Evolutionary conservation across 2,329 filamentous ascomycete species (phyloP).

Genomic region (Zymoseptoria passerinii): DNA sequence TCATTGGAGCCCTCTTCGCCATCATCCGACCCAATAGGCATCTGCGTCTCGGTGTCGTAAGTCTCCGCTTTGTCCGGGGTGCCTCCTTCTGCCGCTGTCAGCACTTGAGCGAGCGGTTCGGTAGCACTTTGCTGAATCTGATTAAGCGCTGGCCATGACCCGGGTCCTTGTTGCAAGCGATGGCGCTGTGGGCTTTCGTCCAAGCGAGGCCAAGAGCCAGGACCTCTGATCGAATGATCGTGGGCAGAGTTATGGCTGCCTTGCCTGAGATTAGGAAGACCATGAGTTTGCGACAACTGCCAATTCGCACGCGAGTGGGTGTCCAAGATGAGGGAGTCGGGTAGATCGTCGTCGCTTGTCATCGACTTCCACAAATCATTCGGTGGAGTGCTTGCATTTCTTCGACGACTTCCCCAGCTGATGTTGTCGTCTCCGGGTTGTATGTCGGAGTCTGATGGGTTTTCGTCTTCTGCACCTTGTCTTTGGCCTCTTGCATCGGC

Average conservation of each 20-base stretch:
- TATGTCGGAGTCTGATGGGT: constrained; percentile 24
- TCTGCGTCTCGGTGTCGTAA: constrained; percentile 1
- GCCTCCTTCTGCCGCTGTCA: constrained; percentile 5
- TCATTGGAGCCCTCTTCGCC: constrained; percentile 14
- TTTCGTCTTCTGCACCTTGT: constrained; percentile 29
- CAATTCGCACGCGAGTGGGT: constrained; percentile 11
- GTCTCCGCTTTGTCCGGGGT: constrained; percentile 15
- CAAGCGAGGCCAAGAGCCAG: constrained; percentile 25
- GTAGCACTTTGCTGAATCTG: constrained; percentile 13
- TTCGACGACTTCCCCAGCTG: constrained; percentile 29
- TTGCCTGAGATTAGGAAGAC: constrained; percentile 12
- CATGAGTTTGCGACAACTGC: constrained; percentile 13
- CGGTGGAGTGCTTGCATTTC: constrained; percentile 16
- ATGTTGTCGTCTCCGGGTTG: constrained; percentile 31
- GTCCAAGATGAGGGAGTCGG: constrained; percentile 19
- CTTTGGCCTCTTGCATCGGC: constrained; percentile 28
- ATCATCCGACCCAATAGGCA: constrained; percentile 1
- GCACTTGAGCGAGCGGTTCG: constrained; percentile 17
- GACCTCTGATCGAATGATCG: constrained; percentile 16
- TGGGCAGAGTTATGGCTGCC: constrained; percentile 20
- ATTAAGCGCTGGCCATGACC: constrained; percentile 22
- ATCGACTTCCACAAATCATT: constrained; percentile 29
- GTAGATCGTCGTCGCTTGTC: constrained; percentile 25
- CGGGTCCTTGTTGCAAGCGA: constrained; percentile 13
- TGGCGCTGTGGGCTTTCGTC: constrained; percentile 16